These are phyloP conservation scores for Barnettozyma salicaria DNA, from an alignment of 805 yeast species.

Conservation along the genomic window DNA sequence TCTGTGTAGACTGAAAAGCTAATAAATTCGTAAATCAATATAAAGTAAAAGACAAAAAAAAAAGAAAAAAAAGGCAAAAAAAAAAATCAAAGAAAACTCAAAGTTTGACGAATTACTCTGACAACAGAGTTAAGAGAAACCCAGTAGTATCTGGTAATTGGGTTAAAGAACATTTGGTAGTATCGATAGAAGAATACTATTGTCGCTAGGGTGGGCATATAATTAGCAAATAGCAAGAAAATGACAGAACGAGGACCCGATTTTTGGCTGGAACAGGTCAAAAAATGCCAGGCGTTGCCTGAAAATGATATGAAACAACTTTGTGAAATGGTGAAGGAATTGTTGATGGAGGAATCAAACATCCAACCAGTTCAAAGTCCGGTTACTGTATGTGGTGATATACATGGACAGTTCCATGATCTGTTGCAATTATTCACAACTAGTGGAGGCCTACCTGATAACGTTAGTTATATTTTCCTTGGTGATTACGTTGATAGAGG, in stretches of 20 bases:
- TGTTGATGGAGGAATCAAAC: conserved; percentile 92
- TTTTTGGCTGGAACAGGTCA: conserved; percentile 91
- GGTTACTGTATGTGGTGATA: conserved; percentile 95
- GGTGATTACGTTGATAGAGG: conserved; percentile 99
- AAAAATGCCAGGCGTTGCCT: conserved; percentile 79
- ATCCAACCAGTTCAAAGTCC: conserved; percentile 92
- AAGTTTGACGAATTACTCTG: too few species aligned
- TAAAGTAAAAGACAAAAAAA: not conserved
- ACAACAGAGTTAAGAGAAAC: too few species aligned
- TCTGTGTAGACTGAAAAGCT: too few species aligned
- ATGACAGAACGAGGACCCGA: conserved; percentile 85
- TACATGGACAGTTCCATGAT: conserved; percentile 97
- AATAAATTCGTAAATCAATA: too few species aligned
- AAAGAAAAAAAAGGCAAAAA: not conserved
- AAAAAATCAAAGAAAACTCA: not conserved
- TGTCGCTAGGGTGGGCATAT: too few species aligned
- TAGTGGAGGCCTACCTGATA: conserved; percentile 87
- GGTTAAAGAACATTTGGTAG: too few species aligned
- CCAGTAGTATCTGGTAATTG: too few species aligned
- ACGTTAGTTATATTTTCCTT: conserved; percentile 74
- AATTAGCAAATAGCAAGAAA: too few species aligned
- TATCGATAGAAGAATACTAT: too few species aligned
- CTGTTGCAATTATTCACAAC: conserved; percentile 82
- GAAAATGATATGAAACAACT: conserved; percentile 95
- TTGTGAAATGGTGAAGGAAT: conserved; percentile 91